phyloP scores from a whole-genome alignment of 176 grass and related monocot species.

The Hyparrhenia diplandra region DNA sequence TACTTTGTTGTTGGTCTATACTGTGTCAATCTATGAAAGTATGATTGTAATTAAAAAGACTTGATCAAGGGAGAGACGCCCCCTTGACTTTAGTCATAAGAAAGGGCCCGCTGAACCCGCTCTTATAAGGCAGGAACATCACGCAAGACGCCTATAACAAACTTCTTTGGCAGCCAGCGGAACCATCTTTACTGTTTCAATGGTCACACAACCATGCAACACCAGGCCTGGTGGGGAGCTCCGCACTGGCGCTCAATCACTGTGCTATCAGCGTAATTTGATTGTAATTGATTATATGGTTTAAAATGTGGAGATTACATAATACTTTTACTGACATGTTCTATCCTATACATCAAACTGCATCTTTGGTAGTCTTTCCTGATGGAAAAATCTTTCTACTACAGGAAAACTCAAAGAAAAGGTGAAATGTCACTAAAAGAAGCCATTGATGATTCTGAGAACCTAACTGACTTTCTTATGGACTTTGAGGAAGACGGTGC shows the following conservation, averaged over 20 bases:
- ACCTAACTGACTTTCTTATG: conserved; percentile 84
- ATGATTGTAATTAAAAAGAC: not conserved
- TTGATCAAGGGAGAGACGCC: not conserved
- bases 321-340: not conserved
- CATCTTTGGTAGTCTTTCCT: not conserved
- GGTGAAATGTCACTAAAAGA: conserved; percentile 63
- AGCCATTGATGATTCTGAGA: conserved; percentile 76
- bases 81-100: not conserved
- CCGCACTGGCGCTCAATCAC: not conserved
- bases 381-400: conserved; percentile 17
- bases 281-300: conserved; percentile 8
- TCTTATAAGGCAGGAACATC: not conserved
- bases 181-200: not conserved
- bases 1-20: not conserved
- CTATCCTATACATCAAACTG: not conserved
- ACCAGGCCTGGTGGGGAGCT: not conserved
- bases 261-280: not conserved
- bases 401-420: conserved; percentile 73
- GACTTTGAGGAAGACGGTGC: conserved; percentile 76
- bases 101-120: not conserved
- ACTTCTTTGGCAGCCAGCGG: not conserved
- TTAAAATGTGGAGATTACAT: conserved; percentile 8
- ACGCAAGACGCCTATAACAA: not conserved
- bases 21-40: not conserved
- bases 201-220: not conserved